Percentiles rank a stretch among this genome's conserved stretches.
phyloP scores from a whole-genome alignment of 78 protist species.

The Dictyostelium brefeldianum region DNA sequence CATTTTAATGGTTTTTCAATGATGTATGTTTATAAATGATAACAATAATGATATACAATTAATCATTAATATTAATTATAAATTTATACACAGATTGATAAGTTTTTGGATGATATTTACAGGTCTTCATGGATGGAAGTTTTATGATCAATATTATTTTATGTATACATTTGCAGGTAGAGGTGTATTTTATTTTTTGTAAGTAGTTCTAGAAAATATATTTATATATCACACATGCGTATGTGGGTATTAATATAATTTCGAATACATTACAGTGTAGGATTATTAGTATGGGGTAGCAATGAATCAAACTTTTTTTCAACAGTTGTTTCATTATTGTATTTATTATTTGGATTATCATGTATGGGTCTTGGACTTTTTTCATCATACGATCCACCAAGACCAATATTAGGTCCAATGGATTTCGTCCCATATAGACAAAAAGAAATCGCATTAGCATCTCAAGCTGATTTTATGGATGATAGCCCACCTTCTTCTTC shows the following conservation, averaged over 20 bases:
- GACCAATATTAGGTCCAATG: constrained; percentile 43
- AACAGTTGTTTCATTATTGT: constrained; percentile 37
- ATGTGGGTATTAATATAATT: neutral
- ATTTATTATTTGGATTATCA: constrained; percentile 56
- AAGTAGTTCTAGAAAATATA: neutral
- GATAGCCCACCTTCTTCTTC: constrained; percentile 9
- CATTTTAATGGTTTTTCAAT: constrained; percentile 20
- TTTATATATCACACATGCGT: neutral
- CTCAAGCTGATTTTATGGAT: constrained; percentile 49
- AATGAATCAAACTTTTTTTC: constrained; percentile 26
- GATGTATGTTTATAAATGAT: neutral
- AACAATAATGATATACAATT: neutral
- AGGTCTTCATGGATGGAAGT: constrained; percentile 39
- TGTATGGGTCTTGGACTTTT: constrained; percentile 39
- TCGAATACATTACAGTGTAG: neutral
- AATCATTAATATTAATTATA: too few relatives aligned
- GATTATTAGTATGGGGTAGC: constrained; percentile 59
- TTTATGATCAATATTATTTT: constrained; percentile 56
- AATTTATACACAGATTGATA: neutral
- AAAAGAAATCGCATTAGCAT: constrained; percentile 37
- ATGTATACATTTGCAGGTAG: constrained; percentile 67
- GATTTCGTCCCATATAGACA: constrained; percentile 52
- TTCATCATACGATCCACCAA: constrained; percentile 56
- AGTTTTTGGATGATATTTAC: constrained; percentile 46
- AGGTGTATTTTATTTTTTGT: constrained; percentile 72